Evolutionary conservation across 1,139 yeast species (phyloP).

Genomic region (Hanseniaspora uvarum): DNA sequence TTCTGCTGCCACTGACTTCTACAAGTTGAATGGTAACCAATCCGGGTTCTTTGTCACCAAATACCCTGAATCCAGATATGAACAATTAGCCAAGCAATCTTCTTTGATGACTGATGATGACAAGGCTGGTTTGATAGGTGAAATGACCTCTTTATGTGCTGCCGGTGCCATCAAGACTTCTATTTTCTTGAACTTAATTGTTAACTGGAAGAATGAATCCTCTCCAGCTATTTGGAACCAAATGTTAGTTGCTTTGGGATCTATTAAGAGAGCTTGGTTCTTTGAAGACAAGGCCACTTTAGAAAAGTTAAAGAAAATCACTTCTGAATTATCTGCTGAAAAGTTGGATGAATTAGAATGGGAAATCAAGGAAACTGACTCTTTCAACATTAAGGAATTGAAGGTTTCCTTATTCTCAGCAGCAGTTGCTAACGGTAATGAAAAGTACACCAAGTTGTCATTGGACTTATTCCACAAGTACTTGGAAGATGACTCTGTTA

Average conservation of each 20-base stretch:
- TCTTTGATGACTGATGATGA: constrained; percentile 70
- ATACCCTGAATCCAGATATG: constrained; percentile 65
- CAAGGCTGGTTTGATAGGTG: constrained; percentile 77
- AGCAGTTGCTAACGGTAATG: constrained; percentile 54
- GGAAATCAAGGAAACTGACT: constrained; percentile 51
- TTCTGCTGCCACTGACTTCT: constrained; percentile 40
- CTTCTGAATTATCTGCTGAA: constrained; percentile 47
- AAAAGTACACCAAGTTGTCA: constrained; percentile 45
- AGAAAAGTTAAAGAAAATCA: constrained; percentile 50
- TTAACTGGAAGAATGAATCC: constrained; percentile 56
- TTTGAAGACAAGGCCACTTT: constrained; percentile 52
- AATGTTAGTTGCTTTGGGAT: constrained; percentile 45
- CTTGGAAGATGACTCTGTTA: constrained; percentile 45
- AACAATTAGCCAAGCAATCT: constrained; percentile 63
- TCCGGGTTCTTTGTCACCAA: constrained; percentile 76
- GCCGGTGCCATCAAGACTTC: constrained; percentile 65
- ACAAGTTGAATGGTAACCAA: constrained; percentile 72
- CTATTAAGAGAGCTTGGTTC: constrained; percentile 56
- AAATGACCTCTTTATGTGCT: constrained; percentile 60
- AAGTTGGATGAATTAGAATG: constrained; percentile 59
- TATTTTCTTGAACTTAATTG: constrained; percentile 52
- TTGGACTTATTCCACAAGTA: constrained; percentile 49
- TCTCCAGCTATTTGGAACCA: constrained; percentile 75
- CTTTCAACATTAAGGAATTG: constrained; percentile 64
- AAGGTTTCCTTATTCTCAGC: constrained; percentile 62